phyloP scores from a whole-genome alignment of 2,329 filamentous ascomycete genomes.

The Fusarium incarnatum region DNA sequence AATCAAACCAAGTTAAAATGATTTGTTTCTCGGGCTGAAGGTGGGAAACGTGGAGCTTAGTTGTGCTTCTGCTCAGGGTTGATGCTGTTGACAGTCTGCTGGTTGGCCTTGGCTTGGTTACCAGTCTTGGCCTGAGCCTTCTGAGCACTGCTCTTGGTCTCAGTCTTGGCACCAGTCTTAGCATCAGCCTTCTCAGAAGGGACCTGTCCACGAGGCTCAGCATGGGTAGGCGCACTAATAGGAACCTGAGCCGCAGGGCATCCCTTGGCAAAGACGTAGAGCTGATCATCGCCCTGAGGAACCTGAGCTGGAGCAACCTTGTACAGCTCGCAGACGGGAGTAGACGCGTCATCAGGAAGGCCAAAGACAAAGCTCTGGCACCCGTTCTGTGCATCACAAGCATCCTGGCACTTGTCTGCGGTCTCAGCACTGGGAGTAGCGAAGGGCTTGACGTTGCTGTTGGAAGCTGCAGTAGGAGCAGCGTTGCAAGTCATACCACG shows the following conservation, averaged over 20 bases:
- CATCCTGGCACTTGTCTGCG: conserved; percentile 17
- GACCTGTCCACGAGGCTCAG: conserved; percentile 1
- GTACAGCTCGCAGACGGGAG: conserved; percentile 19
- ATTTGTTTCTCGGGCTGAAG: neutral
- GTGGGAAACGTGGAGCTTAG: neutral
- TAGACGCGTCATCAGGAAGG: conserved; percentile 9
- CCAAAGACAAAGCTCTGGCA: conserved; percentile 28
- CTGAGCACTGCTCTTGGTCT: neutral
- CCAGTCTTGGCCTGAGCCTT: neutral
- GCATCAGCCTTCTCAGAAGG: neutral
- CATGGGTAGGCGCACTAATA: neutral
- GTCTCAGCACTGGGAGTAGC: conserved; percentile 9
- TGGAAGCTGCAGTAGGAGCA: conserved; percentile 3
- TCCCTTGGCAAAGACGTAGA: conserved; percentile 20
- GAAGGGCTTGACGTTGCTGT: conserved; percentile 15
- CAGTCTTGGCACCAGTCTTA: neutral
- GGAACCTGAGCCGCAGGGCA: conserved; percentile 7
- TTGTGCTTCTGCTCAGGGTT: neutral
- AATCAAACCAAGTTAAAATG: neutral
- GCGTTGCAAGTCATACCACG: conserved; percentile 3
- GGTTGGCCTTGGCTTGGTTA: neutral
- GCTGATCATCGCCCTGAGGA: conserved; percentile 7
- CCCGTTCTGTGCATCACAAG: neutral
- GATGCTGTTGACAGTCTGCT: neutral
- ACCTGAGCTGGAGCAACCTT: conserved; percentile 14